Percentiles rank a stretch among this genome's conserved stretches.
Conservation (phyloP, 1,284 basidiomycete genomes). For the Hymenochaete sp. region DNA sequence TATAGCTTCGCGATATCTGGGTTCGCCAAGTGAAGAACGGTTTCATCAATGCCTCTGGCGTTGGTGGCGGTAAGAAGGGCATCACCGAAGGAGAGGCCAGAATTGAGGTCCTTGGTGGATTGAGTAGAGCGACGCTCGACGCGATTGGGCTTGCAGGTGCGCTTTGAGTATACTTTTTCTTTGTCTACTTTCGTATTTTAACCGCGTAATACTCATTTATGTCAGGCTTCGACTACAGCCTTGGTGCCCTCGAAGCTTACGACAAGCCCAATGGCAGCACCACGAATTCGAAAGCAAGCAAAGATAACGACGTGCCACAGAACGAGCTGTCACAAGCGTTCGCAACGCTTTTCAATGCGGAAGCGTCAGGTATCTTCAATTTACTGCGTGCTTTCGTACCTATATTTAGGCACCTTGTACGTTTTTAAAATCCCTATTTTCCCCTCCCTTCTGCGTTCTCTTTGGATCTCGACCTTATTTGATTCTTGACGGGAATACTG, state of each 20-base stretch:
- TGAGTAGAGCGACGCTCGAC: conserved; percentile 54
- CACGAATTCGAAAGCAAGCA: too few relatives aligned
- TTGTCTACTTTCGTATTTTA: not conserved
- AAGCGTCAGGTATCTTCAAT: conserved; percentile 7
- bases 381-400: conserved; percentile 19
- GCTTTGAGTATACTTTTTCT: conserved; percentile 6
- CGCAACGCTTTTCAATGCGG: conserved; percentile 22
- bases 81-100: conserved; percentile 19
- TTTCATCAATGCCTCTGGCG: too few relatives aligned
- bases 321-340: conserved; percentile 29
- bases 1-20: conserved; percentile 42
- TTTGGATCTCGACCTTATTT: too few relatives aligned
- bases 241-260: conserved; percentile 31
- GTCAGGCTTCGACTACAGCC: conserved; percentile 50
- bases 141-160: conserved; percentile 59
- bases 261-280: conserved; percentile 22
- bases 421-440: conserved; percentile 12
- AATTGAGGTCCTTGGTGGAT: conserved; percentile 45
- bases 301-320: too few relatives aligned
- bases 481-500: too few relatives aligned
- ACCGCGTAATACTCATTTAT: not conserved
- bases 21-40: conserved; percentile 24
- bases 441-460: too few relatives aligned
- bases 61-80: conserved; percentile 16
- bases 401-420: conserved; percentile 23